Evolutionary conservation across 257 asterid genomes (phyloP).

Genomic region (Ophiorrhiza pumila): DNA sequence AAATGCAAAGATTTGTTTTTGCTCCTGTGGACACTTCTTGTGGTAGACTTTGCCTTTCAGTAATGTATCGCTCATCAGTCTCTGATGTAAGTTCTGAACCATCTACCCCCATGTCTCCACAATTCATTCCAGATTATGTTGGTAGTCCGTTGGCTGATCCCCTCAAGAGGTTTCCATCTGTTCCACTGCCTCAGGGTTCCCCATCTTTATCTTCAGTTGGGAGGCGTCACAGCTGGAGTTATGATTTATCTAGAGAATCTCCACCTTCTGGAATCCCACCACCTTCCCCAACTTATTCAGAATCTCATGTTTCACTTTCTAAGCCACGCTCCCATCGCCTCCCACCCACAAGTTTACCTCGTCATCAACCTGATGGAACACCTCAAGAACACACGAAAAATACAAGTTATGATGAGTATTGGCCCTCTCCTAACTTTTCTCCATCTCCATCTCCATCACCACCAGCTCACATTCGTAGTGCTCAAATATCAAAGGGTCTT

Average conservation of each 20-base stretch:
- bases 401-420: constrained; percentile 65
- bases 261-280: constrained; percentile 65
- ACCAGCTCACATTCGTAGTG: constrained; percentile 41
- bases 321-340: constrained; percentile 43
- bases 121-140: constrained; percentile 76
- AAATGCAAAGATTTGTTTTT: constrained; percentile 72
- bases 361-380: constrained; percentile 44
- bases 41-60: constrained; percentile 86
- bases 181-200: constrained; percentile 45
- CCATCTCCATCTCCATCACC: constrained; percentile 82
- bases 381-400: constrained; percentile 39
- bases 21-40: constrained; percentile 74
- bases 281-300: constrained; percentile 79
- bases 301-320: constrained; percentile 41
- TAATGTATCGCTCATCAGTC: constrained; percentile 58
- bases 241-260: constrained; percentile 64
- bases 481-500: constrained; percentile 48
- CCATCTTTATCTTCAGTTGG: constrained; percentile 57
- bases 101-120: constrained; percentile 75
- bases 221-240: constrained; percentile 92
- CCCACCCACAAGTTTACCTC: constrained; percentile 57
- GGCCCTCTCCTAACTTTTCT: constrained; percentile 61
- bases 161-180: constrained; percentile 62
- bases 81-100: constrained; percentile 69
- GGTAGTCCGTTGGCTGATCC: constrained; percentile 96